A percentile compares a stretch with the other conserved stretches of the same genome.
Evolutionary conservation across 495 filamentous ascomycete species (phyloP).

Genomic region (Penicillium herquei): DNA sequence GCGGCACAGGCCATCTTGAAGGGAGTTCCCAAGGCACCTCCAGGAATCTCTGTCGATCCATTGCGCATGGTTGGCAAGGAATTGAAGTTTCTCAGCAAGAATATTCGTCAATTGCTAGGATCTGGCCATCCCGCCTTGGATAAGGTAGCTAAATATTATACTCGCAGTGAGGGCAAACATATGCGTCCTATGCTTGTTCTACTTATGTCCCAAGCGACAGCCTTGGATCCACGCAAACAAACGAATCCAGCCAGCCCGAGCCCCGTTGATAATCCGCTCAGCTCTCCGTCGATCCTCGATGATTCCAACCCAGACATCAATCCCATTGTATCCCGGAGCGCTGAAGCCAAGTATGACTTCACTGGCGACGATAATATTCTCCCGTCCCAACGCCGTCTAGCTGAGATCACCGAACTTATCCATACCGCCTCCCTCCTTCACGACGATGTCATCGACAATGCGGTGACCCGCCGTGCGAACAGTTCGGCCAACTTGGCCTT

Average conservation of each 20-base stretch:
- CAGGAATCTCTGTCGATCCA: slow-evolving; percentile 67
- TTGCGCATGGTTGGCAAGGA: slow-evolving; percentile 86
- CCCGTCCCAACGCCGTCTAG: slow-evolving; percentile 82
- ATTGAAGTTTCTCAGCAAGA: slow-evolving; percentile 88
- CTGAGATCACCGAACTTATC: slow-evolving; percentile 96
- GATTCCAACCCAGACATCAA: slow-evolving; percentile 77
- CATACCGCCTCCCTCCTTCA: slow-evolving; percentile 96
- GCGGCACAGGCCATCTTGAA: slow-evolving; percentile 79
- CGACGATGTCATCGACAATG: slow-evolving; percentile 97
- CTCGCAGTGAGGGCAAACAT: slow-evolving; percentile 94
- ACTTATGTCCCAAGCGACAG: slow-evolving; percentile 91
- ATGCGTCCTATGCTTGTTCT: slow-evolving; percentile 91
- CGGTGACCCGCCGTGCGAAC: slow-evolving; percentile 73
- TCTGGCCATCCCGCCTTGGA: slow-evolving; percentile 93
- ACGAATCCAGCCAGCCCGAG: slow-evolving; percentile 34
- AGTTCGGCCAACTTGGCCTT: slow-evolving; percentile 91
- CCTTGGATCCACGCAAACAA: slow-evolving; percentile 65
- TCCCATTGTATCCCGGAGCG: slow-evolving; percentile 47
- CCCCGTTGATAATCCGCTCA: slow-evolving; percentile 75
- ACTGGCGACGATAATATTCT: slow-evolving; percentile 45
- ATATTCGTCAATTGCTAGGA: slow-evolving; percentile 82
- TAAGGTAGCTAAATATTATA: slow-evolving; percentile 96
- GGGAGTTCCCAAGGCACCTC: slow-evolving; percentile 57
- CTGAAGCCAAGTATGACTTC: slow-evolving; percentile 48
- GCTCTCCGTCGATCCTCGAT: slow-evolving; percentile 67